Base-by-base conservation (phyloP, 83 land plant genomes). In the Thuja plicata region DNA sequence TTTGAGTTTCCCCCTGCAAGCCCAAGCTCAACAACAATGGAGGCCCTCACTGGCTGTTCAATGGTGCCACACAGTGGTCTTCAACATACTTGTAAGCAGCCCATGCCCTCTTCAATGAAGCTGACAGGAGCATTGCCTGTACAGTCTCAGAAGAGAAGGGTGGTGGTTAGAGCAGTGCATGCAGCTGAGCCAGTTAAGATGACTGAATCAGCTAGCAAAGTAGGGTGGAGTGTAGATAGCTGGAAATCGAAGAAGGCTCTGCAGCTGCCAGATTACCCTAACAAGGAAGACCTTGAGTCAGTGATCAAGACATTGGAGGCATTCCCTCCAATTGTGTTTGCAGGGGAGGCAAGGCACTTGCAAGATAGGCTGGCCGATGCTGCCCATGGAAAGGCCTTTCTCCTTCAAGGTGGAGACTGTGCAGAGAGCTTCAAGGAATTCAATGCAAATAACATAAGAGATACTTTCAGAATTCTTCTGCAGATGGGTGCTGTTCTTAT, bases 391-490 rank as follows among this genome's bases (percentile, higher is more conserved):
- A 92, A 89, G 54, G 96, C 96, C 17, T 95, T 95, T 38, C 90
- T 95, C 12, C 89, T 95, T 37, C 96, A 95, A 88, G 96, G 96
- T 3, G 96, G 96, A 1, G 96, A 95, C n/a, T 95, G 96, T 83
- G 95, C 95, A 3, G 95, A 94, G 93, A 94, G 95, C 76, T 94
- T 94, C 87, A 94, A 94, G 90, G 95, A 94, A 78, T 94, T 94
- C 88, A 92, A 90, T 81, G 93, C 91, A 15, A 91, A 91, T 38
- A 94, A 94, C 85, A 93, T 95, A 48, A 88, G 96, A 85, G 96
- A 95, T 52, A 95, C 95, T 27, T 95, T 95, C 90, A 87, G 94
- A 43, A 88, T 94, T 70, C 90, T 94, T 34, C 93, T 94, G 35
- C 93, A 94, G 87, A 94, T 92, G 96, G 92, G 96, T 48, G 93